Conservation (phyloP, 2,329 filamentous ascomycete species). For the Trichoderma sp. region DNA sequence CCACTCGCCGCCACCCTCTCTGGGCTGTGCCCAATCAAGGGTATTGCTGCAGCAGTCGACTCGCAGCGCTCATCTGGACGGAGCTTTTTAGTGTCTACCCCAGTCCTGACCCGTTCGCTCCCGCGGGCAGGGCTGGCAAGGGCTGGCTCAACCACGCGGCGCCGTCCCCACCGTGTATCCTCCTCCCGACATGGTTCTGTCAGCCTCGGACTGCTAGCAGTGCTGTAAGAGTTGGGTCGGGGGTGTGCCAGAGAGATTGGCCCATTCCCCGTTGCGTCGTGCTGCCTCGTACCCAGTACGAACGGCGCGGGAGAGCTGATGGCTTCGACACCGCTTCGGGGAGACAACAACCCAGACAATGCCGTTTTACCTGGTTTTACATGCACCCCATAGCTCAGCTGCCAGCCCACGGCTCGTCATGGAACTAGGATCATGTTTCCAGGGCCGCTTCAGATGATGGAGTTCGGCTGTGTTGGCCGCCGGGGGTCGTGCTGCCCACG, state of each 20-base stretch:
- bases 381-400: conserved; percentile 35
- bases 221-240: background rate
- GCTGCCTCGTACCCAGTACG: conserved; percentile 4
- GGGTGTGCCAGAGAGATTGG: conserved; percentile 12
- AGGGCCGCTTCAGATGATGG: conserved; percentile 13
- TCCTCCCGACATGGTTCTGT: conserved; percentile 19
- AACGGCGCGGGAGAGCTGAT: conserved; percentile 17
- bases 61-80: conserved; percentile 18
- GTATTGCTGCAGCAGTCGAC: conserved; percentile 2
- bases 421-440: conserved; percentile 19
- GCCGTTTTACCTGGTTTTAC: conserved; percentile 20
- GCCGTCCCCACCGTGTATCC: conserved; percentile 14
- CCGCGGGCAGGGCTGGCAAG: conserved; percentile 21
- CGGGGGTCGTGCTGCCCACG: conserved; percentile 9
- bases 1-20: background rate
- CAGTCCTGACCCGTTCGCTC: conserved; percentile 19
- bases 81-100: conserved; percentile 18
- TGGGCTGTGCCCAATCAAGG: conserved; percentile 15
- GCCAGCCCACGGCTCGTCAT: conserved; percentile 25
- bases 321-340: conserved; percentile 16
- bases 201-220: conserved; percentile 15
- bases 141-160: conserved; percentile 22
- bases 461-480: conserved; percentile 17
- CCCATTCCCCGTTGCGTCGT: background rate
- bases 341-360: conserved; percentile 8